Conservation (phyloP, 1,284 basidiomycete species). For the Melampsora americana region DNA sequence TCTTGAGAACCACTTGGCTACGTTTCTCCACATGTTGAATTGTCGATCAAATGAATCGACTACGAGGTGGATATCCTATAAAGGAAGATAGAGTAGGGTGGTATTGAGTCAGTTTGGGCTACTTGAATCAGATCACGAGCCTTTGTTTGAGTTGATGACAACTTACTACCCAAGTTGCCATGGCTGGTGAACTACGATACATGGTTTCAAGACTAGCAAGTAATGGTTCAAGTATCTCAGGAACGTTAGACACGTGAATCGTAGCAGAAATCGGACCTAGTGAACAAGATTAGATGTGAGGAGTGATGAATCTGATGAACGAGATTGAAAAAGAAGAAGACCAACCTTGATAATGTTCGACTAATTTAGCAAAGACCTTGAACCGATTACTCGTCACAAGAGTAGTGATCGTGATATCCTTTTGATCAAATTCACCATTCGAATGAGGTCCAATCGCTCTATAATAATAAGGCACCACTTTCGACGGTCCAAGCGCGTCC, state of each 20-base stretch:
- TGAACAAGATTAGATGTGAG: background rate
- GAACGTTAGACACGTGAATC: constrained; percentile 62
- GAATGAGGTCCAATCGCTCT: constrained; percentile 58
- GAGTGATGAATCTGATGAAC: constrained; percentile 49
- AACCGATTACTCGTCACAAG: constrained; percentile 75
- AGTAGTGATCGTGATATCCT: constrained; percentile 77
- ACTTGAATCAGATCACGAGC: background rate
- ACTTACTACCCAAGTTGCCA: constrained; percentile 44
- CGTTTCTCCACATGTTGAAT: constrained; percentile 81
- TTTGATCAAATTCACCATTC: constrained; percentile 48
- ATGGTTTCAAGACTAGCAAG: constrained; percentile 31
- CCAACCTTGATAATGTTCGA: constrained; percentile 68
- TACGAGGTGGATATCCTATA: constrained; percentile 83
- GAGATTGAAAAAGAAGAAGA: constrained; percentile 1
- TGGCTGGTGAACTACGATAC: constrained; percentile 27
- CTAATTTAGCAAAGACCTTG: constrained; percentile 66
- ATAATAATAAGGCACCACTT: constrained; percentile 75
- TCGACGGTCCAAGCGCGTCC: constrained; percentile 59
- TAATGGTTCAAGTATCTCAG: constrained; percentile 7
- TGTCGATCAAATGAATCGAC: constrained; percentile 74
- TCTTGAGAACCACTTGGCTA: constrained; percentile 71
- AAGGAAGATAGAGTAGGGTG: constrained; percentile 63
- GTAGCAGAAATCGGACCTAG: constrained; percentile 73
- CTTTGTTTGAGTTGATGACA: constrained; percentile 46
- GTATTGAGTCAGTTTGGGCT: constrained; percentile 53